Base-by-base conservation (phyloP, 179 eudicot genomes). In the Spergularia azorica region DNA sequence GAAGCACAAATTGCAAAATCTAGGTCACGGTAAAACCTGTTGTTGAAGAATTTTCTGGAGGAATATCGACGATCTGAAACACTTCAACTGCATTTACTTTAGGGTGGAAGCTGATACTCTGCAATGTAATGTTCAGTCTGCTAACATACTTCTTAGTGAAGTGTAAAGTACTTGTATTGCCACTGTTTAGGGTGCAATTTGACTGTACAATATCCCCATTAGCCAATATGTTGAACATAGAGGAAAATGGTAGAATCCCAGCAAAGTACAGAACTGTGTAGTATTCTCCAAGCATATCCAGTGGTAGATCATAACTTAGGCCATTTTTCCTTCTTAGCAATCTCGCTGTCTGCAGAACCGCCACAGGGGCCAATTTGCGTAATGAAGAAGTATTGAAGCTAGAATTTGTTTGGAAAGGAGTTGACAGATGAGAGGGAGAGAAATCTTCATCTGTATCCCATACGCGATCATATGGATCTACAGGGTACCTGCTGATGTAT, bases 41-140 rank as follows among this genome's bases (percentile, higher is more conserved):
- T 32, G 97, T 92, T 73, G 91, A 87, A 74, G 95, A 92, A 78
- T 93, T 75, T 78, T 87, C 91, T 9, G 72, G 56, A 38, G 95
- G 95, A 71, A 92, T 79, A 72, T 90, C 84, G 71, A 86, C 71
- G 51, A 89, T 84, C 79, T 89, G 82, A 77, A 86, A 92, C 71
- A 90, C 97, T 80, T 92, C 93, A 72, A 92, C 82, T 14, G 93
- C 95, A 81, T 84, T 92, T 55, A 92, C 66, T 16, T 84, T 83
- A 65, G 97, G 91, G 77, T 83, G 86, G 79, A 76, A 87, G 67
- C 80, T 86, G 66, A 85, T 79, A 52, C 78, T 80, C 77, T 83
- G 87, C 76, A 92, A 73, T 7, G 87, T 87, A 77, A 92, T 79
- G 80, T 89, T 88, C 76, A 92, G 77, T 72, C 67, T 82, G 52